phyloP scores from a whole-genome alignment of 1,284 basidiomycete genomes.

The Meripilus lineatus region DNA sequence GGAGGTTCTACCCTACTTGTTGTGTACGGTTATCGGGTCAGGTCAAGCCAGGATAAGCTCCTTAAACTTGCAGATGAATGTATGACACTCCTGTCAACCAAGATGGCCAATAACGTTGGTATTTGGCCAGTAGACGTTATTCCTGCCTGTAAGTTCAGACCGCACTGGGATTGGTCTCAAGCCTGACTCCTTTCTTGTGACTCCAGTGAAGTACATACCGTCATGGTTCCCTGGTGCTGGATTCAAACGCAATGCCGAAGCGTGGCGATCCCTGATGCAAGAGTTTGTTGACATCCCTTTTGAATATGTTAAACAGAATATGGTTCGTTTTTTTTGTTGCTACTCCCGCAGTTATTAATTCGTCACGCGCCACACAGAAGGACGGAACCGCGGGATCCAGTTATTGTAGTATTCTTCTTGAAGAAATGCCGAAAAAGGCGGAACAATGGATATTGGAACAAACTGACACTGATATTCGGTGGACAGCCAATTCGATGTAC shows the following conservation, averaged over 20 bases:
- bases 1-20: too few relatives aligned
- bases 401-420: slow-evolving; percentile 5
- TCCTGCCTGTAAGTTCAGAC: too few relatives aligned
- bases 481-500: slow-evolving; percentile 10
- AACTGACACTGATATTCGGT: too few relatives aligned
- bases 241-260: slow-evolving; percentile 11
- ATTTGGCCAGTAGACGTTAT: too few relatives aligned
- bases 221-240: slow-evolving; percentile 21
- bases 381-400: slow-evolving; percentile 3
- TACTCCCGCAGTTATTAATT: too few relatives aligned
- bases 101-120: too few relatives aligned
- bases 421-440: neutral
- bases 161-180: too few relatives aligned
- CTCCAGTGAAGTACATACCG: slow-evolving; percentile 16
- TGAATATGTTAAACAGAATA: slow-evolving; percentile 8
- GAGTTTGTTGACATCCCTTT: slow-evolving; percentile 6
- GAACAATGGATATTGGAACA: slow-evolving; percentile 3
- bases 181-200: too few relatives aligned
- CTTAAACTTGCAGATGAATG: too few relatives aligned
- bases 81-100: too few relatives aligned
- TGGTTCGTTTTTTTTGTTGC: slow-evolving; percentile 9
- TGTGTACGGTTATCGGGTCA: too few relatives aligned
- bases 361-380: neutral
- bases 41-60: too few relatives aligned
- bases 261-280: neutral